Evolutionary conservation across 75 land plant species (phyloP).

Genomic region (Ceratopteris richardii): DNA sequence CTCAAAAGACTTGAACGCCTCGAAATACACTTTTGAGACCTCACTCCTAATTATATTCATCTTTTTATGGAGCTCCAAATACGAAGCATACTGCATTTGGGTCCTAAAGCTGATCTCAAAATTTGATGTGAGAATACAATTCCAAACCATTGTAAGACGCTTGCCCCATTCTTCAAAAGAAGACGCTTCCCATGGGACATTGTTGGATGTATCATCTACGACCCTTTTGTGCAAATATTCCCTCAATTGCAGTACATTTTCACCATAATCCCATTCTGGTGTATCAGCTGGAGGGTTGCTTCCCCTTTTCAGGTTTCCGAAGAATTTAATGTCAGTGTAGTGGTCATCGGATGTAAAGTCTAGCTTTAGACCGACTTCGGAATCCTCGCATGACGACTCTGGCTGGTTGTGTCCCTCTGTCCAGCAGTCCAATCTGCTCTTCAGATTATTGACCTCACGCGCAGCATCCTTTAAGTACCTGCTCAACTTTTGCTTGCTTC

Average conservation of each 20-base stretch:
- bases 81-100: not conserved
- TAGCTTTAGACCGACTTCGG: not conserved
- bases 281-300: not conserved
- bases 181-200: constrained; percentile 7
- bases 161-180: constrained; percentile 6
- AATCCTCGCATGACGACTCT: too few species aligned
- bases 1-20: not conserved
- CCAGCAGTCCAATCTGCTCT: not conserved
- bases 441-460: not conserved
- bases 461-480: constrained; percentile 9
- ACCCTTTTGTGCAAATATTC: constrained; percentile 13
- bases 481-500: not conserved
- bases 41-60: too few species aligned
- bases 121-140: not conserved
- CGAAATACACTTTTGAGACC: not conserved
- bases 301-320: constrained; percentile 1
- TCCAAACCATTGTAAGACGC: constrained; percentile 2
- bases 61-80: not conserved
- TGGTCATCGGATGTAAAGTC: not conserved
- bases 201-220: not conserved
- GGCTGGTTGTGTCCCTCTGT: constrained; percentile 1
- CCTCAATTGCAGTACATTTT: not conserved
- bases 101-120: constrained; percentile 10
- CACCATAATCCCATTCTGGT: constrained; percentile 4
- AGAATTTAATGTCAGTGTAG: not conserved